Percentiles rank a stretch among this genome's conserved stretches.
Conservation (phyloP, 768 basidiomycete genomes). For the Hemileccinum rubropunctum region DNA sequence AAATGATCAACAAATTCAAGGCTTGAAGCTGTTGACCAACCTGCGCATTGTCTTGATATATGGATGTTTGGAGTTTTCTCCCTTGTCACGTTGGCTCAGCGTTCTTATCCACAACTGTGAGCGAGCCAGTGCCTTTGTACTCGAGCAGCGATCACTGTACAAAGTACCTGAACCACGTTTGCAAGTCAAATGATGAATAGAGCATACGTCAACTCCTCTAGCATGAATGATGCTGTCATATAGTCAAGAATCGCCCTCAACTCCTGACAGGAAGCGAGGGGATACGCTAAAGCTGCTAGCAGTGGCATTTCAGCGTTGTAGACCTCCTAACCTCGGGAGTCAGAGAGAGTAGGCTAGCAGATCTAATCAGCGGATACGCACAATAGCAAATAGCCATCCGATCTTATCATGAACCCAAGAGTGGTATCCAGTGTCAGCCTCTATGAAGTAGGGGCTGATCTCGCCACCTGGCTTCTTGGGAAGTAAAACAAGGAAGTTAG, state of each 20-base stretch:
- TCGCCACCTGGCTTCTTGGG: constrained; percentile 28
- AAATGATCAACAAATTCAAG: neutral
- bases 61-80: constrained; percentile 18
- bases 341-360: neutral
- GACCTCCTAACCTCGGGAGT: constrained; percentile 18
- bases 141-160: constrained; percentile 26
- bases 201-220: constrained; percentile 28
- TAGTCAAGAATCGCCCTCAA: constrained; percentile 26
- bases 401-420: constrained; percentile 23
- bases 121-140: constrained; percentile 10
- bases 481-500: constrained; percentile 21
- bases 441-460: constrained; percentile 27
- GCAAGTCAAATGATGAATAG: neutral
- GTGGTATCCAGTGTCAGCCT: constrained; percentile 18
- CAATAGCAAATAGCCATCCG: constrained; percentile 22
- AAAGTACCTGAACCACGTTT: neutral
- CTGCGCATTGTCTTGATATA: constrained; percentile 24
- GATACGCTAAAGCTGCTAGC: constrained; percentile 23
- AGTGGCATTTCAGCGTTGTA: constrained; percentile 27
- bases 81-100: constrained; percentile 16
- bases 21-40: constrained; percentile 9
- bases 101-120: constrained; percentile 26
- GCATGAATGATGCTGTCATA: constrained; percentile 31
- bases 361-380: constrained; percentile 3
- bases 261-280: constrained; percentile 19